phyloP scores from a whole-genome alignment of 2,329 filamentous ascomycete genomes.

The Zelopaecilomyces penicillatus region DNA sequence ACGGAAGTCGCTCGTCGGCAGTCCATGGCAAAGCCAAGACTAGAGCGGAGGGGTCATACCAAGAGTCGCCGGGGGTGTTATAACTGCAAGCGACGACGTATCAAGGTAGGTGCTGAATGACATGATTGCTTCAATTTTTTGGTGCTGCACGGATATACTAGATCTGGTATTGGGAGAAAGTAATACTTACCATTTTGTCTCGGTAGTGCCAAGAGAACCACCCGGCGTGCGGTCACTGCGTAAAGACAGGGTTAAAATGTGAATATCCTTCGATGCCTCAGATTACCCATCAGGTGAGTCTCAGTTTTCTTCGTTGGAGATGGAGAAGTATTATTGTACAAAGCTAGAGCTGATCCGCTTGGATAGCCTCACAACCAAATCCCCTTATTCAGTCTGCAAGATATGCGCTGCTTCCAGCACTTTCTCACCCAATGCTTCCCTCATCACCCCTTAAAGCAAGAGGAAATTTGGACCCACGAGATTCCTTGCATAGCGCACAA shows the following conservation, averaged over 20 bases:
- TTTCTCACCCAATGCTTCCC: slow-evolving; percentile 55
- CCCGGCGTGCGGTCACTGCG: slow-evolving; percentile 55
- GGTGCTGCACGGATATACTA: too few species aligned
- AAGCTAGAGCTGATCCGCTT: slow-evolving; percentile 1
- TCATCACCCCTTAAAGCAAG: slow-evolving; percentile 55
- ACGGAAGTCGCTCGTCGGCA: slow-evolving; percentile 12
- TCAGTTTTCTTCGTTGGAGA: neutral
- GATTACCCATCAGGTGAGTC: slow-evolving; percentile 41
- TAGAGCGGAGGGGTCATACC: slow-evolving; percentile 54
- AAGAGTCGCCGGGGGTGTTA: slow-evolving; percentile 59
- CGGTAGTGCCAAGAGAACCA: slow-evolving; percentile 55
- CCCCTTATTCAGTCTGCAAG: slow-evolving; percentile 51
- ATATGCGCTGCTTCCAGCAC: slow-evolving; percentile 63
- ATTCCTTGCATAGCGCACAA: slow-evolving; percentile 60
- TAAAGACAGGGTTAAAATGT: slow-evolving; percentile 53
- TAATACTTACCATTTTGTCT: slow-evolving; percentile 9
- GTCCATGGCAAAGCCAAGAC: slow-evolving; percentile 26
- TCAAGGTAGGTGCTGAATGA: slow-evolving; percentile 40
- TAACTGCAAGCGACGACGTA: slow-evolving; percentile 58
- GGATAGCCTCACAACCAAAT: slow-evolving; percentile 46
- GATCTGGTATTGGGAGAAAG: neutral
- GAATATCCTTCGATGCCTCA: slow-evolving; percentile 49
- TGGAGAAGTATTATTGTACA: neutral
- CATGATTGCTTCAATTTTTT: neutral
- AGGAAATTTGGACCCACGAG: slow-evolving; percentile 58